Percentiles rank a stretch among this genome's conserved stretches.
Evolutionary conservation across 2,329 filamentous ascomycete genomes (phyloP).

Genomic region (Lizonia empirigonia): DNA sequence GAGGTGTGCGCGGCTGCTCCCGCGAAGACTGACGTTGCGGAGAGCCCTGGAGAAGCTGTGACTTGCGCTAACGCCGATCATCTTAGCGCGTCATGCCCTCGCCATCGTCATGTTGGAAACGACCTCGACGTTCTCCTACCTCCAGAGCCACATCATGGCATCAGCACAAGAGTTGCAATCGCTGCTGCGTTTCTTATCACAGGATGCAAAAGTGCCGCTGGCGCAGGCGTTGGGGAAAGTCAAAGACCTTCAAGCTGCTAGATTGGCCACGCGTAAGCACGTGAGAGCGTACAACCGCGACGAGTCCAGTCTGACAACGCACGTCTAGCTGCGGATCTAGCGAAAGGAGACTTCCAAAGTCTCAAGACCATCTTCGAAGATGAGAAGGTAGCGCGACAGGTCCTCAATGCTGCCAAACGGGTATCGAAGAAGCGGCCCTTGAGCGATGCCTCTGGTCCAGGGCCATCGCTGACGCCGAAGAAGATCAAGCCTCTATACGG

Average conservation of each 20-base stretch:
- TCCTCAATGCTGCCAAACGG: conserved; percentile 63
- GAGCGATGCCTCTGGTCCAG: conserved; percentile 24
- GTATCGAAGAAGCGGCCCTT: conserved; percentile 61
- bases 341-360: conserved; percentile 53
- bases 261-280: conserved; percentile 57
- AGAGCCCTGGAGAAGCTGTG: conserved; percentile 10
- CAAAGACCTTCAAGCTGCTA: conserved; percentile 58
- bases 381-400: conserved; percentile 62
- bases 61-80: conserved; percentile 15
- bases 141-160: conserved; percentile 31
- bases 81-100: conserved; percentile 20
- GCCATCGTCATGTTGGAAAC: not conserved
- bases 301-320: conserved; percentile 18
- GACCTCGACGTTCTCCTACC: not conserved
- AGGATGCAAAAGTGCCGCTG: conserved; percentile 63
- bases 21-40: conserved; percentile 18
- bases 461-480: conserved; percentile 44
- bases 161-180: conserved; percentile 50
- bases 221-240: conserved; percentile 61
- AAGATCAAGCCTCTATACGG: conserved; percentile 40
- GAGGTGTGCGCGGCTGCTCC: conserved; percentile 6
- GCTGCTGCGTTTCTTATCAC: conserved; percentile 62
- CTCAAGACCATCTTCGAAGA: conserved; percentile 56
- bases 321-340: conserved; percentile 53
- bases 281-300: conserved; percentile 30